Percentiles rank a stretch among this genome's conserved stretches.
Evolutionary conservation across 805 yeast species (phyloP).

Genomic region (Candida germanica): DNA sequence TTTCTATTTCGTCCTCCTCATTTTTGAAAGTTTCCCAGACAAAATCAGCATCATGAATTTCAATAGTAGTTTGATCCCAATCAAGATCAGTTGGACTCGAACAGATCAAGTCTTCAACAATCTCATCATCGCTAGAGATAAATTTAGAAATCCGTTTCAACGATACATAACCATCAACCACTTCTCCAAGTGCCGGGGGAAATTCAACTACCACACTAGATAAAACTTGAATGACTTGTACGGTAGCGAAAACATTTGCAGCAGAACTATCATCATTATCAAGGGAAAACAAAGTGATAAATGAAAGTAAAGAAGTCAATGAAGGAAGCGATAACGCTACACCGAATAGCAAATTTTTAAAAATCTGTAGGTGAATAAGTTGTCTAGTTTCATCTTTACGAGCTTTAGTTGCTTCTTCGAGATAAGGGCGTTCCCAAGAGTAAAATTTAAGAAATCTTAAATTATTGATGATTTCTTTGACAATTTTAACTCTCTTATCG

Average conservation of each 20-base stretch:
- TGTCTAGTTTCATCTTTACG: slow-evolving; percentile 59
- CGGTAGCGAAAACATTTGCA: slow-evolving; percentile 65
- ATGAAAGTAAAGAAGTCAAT: slow-evolving; percentile 61
- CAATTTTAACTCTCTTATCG: slow-evolving; percentile 68
- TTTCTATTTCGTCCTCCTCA: slow-evolving; percentile 13
- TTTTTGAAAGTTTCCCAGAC: slow-evolving; percentile 10
- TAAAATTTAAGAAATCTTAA: slow-evolving; percentile 82
- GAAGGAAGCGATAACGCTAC: slow-evolving; percentile 64
- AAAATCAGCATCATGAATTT: slow-evolving; percentile 7
- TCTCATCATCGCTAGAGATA: slow-evolving; percentile 43
- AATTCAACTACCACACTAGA: slow-evolving; percentile 59
- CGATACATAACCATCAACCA: slow-evolving; percentile 64
- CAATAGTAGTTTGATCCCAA: slow-evolving; percentile 8
- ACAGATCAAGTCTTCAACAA: slow-evolving; percentile 18
- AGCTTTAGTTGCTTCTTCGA: slow-evolving; percentile 46
- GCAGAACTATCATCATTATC: slow-evolving; percentile 39
- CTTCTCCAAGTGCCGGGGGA: slow-evolving; percentile 65
- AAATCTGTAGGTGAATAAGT: slow-evolving; percentile 59
- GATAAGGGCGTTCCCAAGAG: slow-evolving; percentile 87
- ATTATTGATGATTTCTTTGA: slow-evolving; percentile 74
- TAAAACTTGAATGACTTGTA: slow-evolving; percentile 60
- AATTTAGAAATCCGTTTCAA: slow-evolving; percentile 53
- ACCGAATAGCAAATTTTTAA: slow-evolving; percentile 60
- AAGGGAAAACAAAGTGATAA: slow-evolving; percentile 33
- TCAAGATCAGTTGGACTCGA: slow-evolving; percentile 15